These are phyloP conservation scores for Geopyxis carbonaria DNA, from an alignment of 495 filamentous ascomycete species.

Conservation along the genomic window DNA sequence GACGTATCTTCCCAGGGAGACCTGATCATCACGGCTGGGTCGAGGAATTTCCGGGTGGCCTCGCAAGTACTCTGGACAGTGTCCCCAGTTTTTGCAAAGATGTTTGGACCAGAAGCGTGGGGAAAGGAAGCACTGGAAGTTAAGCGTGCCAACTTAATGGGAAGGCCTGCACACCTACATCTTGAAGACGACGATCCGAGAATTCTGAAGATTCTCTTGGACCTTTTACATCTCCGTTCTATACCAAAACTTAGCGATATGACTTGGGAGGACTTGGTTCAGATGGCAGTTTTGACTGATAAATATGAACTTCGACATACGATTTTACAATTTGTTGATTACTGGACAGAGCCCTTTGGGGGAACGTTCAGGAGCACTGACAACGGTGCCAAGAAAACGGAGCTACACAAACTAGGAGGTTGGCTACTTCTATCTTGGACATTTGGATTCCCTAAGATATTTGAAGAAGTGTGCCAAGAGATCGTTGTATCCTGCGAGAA, in stretches of 20 bases:
- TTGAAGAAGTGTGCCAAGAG: no score
- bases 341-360: no score
- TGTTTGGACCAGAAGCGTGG: background rate
- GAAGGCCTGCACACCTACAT: background rate
- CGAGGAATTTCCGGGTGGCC: background rate
- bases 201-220: background rate
- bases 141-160: background rate
- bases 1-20: background rate
- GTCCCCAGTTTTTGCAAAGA: background rate
- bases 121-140: background rate
- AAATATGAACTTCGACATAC: slow-evolving; percentile 5
- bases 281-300: background rate
- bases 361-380: no score
- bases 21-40: background rate
- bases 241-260: no score
- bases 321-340: no score
- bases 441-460: no score
- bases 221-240: background rate
- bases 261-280: background rate
- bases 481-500: no score
- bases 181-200: slow-evolving; percentile 1
- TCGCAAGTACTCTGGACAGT: background rate
- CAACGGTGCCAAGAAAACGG: no score
- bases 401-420: no score
- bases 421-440: no score